phyloP scores from a whole-genome alignment of 108 stramenopile species.

The Cyclotella sp. region DNA sequence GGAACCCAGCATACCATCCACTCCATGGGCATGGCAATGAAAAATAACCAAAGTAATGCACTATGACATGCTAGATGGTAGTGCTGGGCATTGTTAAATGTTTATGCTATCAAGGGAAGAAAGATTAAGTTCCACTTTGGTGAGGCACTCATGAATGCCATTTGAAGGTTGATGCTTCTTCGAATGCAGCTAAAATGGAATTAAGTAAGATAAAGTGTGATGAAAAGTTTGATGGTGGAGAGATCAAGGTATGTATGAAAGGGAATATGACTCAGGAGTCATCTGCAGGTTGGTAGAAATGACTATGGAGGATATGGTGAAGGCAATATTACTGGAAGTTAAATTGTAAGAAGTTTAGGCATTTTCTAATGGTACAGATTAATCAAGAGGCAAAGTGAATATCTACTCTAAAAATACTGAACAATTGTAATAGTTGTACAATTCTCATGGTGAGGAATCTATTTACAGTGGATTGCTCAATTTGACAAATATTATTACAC shows the following conservation, averaged over 20 bases:
- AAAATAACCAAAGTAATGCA: constrained; percentile 52
- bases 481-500: no score
- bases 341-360: neutral
- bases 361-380: no score
- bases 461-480: no score
- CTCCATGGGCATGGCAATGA: no score
- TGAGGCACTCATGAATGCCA: constrained; percentile 53
- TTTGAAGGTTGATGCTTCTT: constrained; percentile 12
- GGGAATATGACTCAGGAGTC: constrained; percentile 59
- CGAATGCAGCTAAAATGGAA: constrained; percentile 7
- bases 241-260: constrained; percentile 74
- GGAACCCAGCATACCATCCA: no score
- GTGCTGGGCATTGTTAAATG: constrained; percentile 45
- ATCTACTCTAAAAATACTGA: no score
- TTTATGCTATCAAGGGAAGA: constrained; percentile 79
- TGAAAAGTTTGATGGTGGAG: constrained; percentile 76
- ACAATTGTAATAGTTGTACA: no score
- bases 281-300: constrained; percentile 65
- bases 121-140: constrained; percentile 63
- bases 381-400: no score
- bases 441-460: no score
- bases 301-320: constrained; percentile 79
- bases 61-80: constrained; percentile 87
- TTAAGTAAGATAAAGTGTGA: constrained; percentile 56
- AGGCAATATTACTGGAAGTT: constrained; percentile 40